These are phyloP conservation scores for Echites panduratus DNA, from an alignment of 257 asterid species.

Conservation along the genomic window DNA sequence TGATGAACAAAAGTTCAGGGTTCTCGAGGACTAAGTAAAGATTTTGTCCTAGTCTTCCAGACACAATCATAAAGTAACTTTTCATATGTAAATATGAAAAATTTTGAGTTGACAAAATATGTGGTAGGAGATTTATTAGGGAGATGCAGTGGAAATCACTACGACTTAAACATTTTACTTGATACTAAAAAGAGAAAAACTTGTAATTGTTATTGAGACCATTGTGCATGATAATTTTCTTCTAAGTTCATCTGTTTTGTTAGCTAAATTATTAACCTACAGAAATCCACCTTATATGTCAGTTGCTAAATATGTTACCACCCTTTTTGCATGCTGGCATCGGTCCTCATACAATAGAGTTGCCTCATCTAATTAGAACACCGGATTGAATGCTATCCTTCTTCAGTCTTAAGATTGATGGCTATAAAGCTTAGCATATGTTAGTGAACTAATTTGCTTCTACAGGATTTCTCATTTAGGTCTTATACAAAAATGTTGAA, in stretches of 20 bases:
- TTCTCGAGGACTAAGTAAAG: neutral
- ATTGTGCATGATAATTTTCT: neutral
- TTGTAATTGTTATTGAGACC: neutral
- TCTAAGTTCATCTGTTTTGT: neutral
- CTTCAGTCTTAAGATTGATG: neutral
- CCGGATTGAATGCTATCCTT: neutral
- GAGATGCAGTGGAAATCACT: neutral
- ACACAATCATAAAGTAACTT: neutral
- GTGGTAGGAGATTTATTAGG: neutral
- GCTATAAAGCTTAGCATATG: neutral
- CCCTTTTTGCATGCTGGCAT: neutral
- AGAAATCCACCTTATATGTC: neutral
- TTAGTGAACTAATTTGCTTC: neutral
- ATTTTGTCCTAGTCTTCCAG: neutral
- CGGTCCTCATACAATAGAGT: neutral
- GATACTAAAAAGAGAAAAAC: neutral
- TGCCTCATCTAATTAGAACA: neutral
- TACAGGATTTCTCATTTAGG: neutral
- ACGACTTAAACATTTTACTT: neutral
- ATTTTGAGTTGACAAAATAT: neutral
- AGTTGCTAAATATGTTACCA: neutral
- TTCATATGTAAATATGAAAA: neutral
- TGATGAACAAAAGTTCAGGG: neutral
- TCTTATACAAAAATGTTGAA: neutral
- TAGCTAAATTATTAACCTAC: neutral